Conservation (phyloP, 75 land plant species). For the Ceratopteris richardii region DNA sequence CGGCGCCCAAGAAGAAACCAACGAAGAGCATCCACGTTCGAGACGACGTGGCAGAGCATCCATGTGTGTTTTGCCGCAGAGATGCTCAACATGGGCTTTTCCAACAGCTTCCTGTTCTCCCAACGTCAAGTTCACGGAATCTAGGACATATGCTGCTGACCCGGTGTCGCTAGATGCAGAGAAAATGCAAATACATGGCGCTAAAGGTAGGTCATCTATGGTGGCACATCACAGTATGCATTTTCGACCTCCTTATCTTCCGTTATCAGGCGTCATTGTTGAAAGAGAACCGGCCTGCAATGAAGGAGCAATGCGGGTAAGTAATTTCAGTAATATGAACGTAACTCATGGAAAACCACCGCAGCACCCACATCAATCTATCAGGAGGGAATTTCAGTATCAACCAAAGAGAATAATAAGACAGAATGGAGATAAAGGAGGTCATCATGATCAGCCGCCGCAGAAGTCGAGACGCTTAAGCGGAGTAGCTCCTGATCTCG, state of each 20-base stretch:
- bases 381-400: background rate
- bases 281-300: no score
- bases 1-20: conserved; percentile 25
- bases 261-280: no score
- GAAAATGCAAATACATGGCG: no score
- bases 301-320: no score
- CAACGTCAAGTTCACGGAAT: background rate
- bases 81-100: background rate
- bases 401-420: background rate
- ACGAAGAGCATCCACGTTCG: conserved; percentile 19
- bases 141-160: background rate
- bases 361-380: background rate
- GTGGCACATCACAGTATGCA: no score
- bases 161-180: no score
- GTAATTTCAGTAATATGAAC: no score
- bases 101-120: background rate
- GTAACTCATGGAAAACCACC: no score
- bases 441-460: background rate
- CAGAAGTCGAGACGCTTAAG: background rate
- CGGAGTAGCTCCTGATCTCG: background rate
- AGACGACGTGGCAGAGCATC: conserved; percentile 48
- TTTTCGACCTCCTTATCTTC: no score
- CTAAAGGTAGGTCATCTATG: no score
- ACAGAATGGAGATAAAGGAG: background rate
- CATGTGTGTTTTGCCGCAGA: conserved; percentile 21